These are phyloP conservation scores for Ceratocystis alfenasii DNA, from an alignment of 2,329 filamentous ascomycete species.

Conservation along the genomic window DNA sequence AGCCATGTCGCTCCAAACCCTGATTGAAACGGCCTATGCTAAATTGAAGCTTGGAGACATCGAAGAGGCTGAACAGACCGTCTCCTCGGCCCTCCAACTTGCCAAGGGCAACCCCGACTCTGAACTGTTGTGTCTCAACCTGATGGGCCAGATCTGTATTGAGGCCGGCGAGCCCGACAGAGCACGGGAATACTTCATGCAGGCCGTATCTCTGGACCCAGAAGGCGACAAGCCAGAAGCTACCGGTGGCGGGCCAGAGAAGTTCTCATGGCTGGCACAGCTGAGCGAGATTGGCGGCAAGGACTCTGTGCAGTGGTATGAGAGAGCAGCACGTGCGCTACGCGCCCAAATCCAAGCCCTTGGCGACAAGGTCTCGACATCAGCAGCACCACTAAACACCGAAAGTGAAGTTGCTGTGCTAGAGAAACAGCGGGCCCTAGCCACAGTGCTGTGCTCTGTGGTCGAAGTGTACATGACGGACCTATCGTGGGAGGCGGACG, in stretches of 20 bases:
- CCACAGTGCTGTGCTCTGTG: constrained; percentile 85
- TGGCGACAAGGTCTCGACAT: constrained; percentile 28
- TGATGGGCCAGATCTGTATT: constrained; percentile 70
- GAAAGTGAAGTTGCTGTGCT: constrained; percentile 38
- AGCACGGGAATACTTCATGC: constrained; percentile 59
- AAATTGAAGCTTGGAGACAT: constrained; percentile 35
- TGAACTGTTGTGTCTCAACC: constrained; percentile 55
- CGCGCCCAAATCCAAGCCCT: constrained; percentile 57
- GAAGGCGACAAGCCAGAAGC: constrained; percentile 59
- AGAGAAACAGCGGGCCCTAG: constrained; percentile 68
- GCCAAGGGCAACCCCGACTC: constrained; percentile 37
- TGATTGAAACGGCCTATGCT: constrained; percentile 33
- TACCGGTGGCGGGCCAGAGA: constrained; percentile 74
- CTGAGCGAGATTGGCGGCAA: constrained; percentile 59
- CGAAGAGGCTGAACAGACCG: constrained; percentile 33
- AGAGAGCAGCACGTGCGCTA: constrained; percentile 59
- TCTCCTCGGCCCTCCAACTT: constrained; percentile 33
- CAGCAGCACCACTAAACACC: neutral
- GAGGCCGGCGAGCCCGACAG: constrained; percentile 70
- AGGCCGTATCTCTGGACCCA: constrained; percentile 63
- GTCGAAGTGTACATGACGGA: constrained; percentile 99
- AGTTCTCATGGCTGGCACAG: constrained; percentile 90
- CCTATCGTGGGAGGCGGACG: constrained; percentile 82
- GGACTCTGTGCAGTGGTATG: constrained; percentile 56
- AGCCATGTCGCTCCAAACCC: constrained; percentile 26